Conservation (phyloP, 192 early-diverging fungal genomes). For the Chytriomyces confervae region DNA sequence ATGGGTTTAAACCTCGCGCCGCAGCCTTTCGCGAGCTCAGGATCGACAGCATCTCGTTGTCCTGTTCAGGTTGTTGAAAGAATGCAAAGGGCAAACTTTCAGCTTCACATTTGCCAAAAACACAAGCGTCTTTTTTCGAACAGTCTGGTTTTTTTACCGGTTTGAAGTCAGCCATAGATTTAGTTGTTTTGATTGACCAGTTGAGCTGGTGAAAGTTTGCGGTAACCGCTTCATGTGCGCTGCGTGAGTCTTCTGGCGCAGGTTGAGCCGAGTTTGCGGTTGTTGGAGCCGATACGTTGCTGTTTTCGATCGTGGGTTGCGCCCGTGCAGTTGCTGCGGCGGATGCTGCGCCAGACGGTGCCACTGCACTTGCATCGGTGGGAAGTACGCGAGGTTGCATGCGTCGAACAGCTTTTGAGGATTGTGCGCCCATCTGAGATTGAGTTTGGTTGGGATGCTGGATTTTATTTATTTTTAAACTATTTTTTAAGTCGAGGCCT, state of each 20-base stretch:
- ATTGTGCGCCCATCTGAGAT: conserved; percentile 5
- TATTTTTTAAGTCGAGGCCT: neutral
- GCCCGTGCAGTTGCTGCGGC: neutral
- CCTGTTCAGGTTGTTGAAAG: neutral
- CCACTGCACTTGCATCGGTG: neutral
- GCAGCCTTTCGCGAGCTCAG: conserved; percentile 6
- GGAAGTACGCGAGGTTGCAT: neutral
- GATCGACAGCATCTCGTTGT: conserved; percentile 23
- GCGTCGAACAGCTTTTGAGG: conserved; percentile 5
- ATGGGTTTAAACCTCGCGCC: neutral
- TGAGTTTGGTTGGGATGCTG: neutral
- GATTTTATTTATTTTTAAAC: neutral
- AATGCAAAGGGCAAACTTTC: neutral
- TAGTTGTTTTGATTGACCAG: conserved; percentile 13
- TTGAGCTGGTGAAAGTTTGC: conserved; percentile 20
- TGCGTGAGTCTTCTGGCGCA: neutral
- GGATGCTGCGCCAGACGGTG: neutral
- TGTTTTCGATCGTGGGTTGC: neutral
- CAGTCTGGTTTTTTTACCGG: neutral
- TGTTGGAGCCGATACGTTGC: neutral
- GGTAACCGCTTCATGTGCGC: neutral
- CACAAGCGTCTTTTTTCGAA: too few relatives aligned
- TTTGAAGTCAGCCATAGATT: conserved; percentile 7
- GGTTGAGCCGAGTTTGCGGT: neutral
- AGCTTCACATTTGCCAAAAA: too few relatives aligned